A percentile compares a stretch with the other conserved stretches of the same genome.
These are phyloP conservation scores for Physcomitrellopsis africana DNA, from an alignment of 225 moss, liverwort and hornwort species.

Conservation along the genomic window DNA sequence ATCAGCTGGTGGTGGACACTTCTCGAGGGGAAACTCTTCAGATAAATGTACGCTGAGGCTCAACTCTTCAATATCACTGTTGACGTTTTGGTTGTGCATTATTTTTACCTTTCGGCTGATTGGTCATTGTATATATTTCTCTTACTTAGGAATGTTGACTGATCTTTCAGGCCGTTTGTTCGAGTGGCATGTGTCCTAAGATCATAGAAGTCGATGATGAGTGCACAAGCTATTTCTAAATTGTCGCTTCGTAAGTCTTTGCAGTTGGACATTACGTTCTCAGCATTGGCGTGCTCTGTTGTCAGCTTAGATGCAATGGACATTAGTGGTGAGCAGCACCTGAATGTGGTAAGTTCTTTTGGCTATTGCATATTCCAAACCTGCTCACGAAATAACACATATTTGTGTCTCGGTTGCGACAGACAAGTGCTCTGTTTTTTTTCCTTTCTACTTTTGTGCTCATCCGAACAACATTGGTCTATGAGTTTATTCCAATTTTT, in stretches of 20 bases:
- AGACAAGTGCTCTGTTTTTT: constrained; percentile 7
- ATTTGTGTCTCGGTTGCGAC: constrained; percentile 20
- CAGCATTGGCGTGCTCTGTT: constrained; percentile 93
- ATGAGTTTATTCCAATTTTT: background rate
- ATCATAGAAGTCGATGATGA: background rate
- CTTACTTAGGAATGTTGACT: background rate
- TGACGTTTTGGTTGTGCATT: constrained; percentile 21
- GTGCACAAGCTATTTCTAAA: background rate
- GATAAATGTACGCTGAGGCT: constrained; percentile 69
- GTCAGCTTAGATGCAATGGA: constrained; percentile 99
- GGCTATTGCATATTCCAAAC: constrained; percentile 4
- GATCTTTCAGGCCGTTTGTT: background rate
- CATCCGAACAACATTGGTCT: background rate
- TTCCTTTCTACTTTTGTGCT: constrained; percentile 3
- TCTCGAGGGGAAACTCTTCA: constrained; percentile 95
- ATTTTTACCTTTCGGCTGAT: background rate
- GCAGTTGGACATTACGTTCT: constrained; percentile 98
- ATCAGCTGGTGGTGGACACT: constrained; percentile 93
- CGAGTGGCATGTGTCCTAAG: background rate
- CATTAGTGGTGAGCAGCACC: constrained; percentile 99
- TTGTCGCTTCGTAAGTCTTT: constrained; percentile 30
- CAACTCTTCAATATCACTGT: background rate
- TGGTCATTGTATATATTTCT: background rate
- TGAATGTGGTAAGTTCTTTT: constrained; percentile 78
- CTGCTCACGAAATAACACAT: background rate